Base-by-base conservation (phyloP, 306 rosid species). In the Lathyrus aphaca region DNA sequence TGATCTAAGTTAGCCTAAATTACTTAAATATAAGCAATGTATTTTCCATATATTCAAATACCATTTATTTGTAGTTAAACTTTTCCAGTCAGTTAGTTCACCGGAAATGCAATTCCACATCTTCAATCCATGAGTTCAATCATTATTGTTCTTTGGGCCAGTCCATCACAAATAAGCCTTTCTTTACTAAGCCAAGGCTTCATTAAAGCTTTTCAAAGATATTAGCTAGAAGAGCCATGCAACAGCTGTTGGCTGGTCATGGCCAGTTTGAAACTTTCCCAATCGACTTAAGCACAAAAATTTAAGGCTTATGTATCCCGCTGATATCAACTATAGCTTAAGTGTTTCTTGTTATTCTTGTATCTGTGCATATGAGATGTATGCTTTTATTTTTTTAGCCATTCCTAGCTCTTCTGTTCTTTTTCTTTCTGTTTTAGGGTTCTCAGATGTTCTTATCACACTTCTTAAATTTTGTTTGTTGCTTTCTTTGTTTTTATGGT, bases 361-460 rank as follows among this genome's bases (percentile, higher is more conserved):
- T 32, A 23, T 48, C 43, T 73, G 25, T 73, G 38, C 59, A 6
- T 73, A 9, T 60, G 64, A 55, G 57, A 57, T 64, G 62, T 35
- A 37, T 74, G 73, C 63, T 64, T 51, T 46, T 23, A 58, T 55
- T 14, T 68, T 72, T 61, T 57, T 32, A 74, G 65, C 68, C 58
- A 64, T 35, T 57, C 15, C 44, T 38, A 50, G 60, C 62, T 17
- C 50, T 69, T 64, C 17, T 63, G 48, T 68, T 71, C 10, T 51
- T 73, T 35, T 64, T 43, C 38, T 61, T 64, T 64, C 25, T 48
- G 14, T 63, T 71, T 23, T 32, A 68, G 35, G 17, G 67, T 77
- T 51, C 51, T 77, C 18, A 66, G 48, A n/a, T 17, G 66, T 18
- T 79, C 32, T 30, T 62, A 73, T 64, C 16, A 10, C 19, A 23